Evolutionary conservation across 495 filamentous ascomycete species (phyloP).

Genomic region (Parachaetomium inaequale): DNA sequence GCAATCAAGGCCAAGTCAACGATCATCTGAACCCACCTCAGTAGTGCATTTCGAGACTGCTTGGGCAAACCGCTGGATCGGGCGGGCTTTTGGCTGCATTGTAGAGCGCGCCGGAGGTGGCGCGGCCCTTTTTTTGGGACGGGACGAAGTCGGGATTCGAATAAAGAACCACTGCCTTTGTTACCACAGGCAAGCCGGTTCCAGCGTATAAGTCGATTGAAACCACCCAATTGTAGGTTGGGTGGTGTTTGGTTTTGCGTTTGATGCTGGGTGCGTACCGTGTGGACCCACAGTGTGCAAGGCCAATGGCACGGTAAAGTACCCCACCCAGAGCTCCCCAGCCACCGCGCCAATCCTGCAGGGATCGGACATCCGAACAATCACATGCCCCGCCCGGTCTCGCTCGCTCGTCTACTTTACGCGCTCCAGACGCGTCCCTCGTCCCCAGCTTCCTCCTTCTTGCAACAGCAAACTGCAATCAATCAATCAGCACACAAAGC

Average conservation of each 20-base stretch:
- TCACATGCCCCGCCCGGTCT: neutral
- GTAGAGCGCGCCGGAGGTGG: neutral
- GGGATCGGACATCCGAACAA: neutral
- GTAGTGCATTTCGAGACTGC: conserved; percentile 77
- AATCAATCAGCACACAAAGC: neutral
- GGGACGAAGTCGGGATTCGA: neutral
- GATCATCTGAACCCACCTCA: conserved; percentile 54
- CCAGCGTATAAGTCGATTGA: neutral
- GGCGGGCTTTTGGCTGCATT: conserved; percentile 48
- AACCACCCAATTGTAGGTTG: neutral
- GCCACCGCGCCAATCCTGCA: neutral
- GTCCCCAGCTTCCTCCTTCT: neutral
- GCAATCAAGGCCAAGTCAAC: too few species aligned
- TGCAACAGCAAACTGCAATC: neutral
- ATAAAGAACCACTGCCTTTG: neutral
- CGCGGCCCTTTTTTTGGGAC: neutral
- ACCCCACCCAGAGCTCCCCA: neutral
- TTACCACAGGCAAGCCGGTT: neutral
- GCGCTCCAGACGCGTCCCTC: neutral
- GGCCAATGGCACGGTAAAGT: neutral
- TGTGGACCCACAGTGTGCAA: neutral
- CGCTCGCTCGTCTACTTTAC: neutral
- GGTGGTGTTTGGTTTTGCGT: neutral
- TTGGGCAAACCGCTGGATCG: conserved; percentile 84
- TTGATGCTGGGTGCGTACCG: neutral